phyloP scores from a whole-genome alignment of 371 early-diverging fungal genomes.

The Zychaea mexicana region DNA sequence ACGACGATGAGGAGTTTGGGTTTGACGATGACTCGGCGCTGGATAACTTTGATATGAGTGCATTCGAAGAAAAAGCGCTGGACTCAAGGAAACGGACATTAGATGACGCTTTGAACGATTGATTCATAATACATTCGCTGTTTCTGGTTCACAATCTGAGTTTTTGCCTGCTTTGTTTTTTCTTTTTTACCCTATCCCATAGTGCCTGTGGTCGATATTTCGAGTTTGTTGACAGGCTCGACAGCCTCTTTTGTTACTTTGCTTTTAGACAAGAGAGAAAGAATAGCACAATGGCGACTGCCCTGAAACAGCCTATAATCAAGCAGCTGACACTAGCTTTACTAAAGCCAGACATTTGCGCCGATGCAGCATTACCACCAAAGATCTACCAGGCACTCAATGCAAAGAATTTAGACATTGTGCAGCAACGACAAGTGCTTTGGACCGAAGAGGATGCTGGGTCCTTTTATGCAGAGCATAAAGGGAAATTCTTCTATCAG shows the following conservation, averaged over 20 bases:
- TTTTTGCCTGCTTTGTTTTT: background rate
- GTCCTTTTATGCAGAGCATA: conserved; percentile 67
- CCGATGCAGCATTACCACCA: conserved; percentile 52
- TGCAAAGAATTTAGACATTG: conserved; percentile 49
- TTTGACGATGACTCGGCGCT: conserved; percentile 8
- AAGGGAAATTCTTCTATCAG: conserved; percentile 68
- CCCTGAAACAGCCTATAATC: background rate
- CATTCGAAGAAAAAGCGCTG: conserved; percentile 8
- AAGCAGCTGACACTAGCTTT: conserved; percentile 69
- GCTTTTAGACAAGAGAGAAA: too few species aligned
- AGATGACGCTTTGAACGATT: background rate
- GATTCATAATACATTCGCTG: background rate
- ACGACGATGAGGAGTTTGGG: conserved; percentile 9
- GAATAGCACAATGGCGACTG: background rate
- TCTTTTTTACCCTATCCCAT: too few species aligned
- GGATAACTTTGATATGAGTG: conserved; percentile 10
- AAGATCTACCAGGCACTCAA: conserved; percentile 44
- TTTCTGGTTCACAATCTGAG: background rate
- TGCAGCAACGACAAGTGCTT: conserved; percentile 42
- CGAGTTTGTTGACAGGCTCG: background rate
- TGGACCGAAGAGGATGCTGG: conserved; percentile 70
- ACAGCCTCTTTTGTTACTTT: too few species aligned
- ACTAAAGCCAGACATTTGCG: conserved; percentile 78
- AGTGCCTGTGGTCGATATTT: too few species aligned
- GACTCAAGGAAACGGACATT: conserved; percentile 1